A percentile compares a stretch with the other conserved stretches of the same genome.
Conservation (phyloP, 306 rosid genomes). For the Echinosophora koreensis region DNA sequence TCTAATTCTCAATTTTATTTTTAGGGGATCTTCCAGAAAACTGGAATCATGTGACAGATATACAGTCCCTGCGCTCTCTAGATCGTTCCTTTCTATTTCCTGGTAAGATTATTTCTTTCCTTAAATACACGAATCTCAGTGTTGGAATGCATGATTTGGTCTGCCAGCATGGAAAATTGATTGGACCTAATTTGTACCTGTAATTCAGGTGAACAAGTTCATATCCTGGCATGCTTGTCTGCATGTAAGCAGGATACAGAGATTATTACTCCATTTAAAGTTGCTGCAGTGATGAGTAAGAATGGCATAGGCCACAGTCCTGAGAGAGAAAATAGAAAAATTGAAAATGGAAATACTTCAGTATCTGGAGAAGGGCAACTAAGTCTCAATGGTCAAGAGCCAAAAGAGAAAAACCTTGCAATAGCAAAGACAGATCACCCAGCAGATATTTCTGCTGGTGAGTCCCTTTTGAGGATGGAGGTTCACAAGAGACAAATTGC, state of each 20-base stretch:
- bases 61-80: constrained; percentile 64
- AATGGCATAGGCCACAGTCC: constrained; percentile 66
- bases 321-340: constrained; percentile 66
- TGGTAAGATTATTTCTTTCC: constrained; percentile 62
- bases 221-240: constrained; percentile 88
- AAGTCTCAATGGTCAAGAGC: constrained; percentile 55
- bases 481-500: constrained; percentile 85
- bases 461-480: constrained; percentile 89
- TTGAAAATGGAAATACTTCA: constrained; percentile 55
- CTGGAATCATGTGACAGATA: constrained; percentile 79
- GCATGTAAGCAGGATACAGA: constrained; percentile 83
- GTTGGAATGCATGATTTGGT: constrained; percentile 41
- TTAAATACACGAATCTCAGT: constrained; percentile 31
- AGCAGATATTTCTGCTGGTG: constrained; percentile 68
- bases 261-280: constrained; percentile 94
- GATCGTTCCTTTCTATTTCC: constrained; percentile 97
- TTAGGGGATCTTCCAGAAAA: constrained; percentile 82
- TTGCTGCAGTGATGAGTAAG: constrained; percentile 92
- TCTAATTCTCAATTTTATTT: constrained; percentile 47
- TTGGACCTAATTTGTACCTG: constrained; percentile 49
- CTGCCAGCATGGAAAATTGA: constrained; percentile 27
- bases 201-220: constrained; percentile 89
- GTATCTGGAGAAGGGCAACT: constrained; percentile 51
- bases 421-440: constrained; percentile 48
- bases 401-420: constrained; percentile 51